Evolutionary conservation across 768 basidiomycete species (phyloP), one percentile per base, ranked within the genome.

Genomic region (Lactifluus rugatus): DNA sequence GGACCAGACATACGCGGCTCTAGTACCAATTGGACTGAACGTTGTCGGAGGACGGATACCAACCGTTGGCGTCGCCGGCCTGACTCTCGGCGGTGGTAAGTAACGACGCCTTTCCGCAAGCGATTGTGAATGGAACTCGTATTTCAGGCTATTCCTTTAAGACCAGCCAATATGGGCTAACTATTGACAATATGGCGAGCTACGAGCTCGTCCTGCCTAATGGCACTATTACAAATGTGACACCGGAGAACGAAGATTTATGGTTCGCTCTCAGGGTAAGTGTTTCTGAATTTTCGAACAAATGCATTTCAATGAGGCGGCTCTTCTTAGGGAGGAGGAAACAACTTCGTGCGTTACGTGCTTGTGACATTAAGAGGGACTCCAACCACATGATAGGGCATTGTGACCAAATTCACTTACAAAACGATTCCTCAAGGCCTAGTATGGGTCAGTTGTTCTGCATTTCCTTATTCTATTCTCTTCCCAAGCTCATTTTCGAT

Each of bases 101-200:
- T 21, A 6, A 5, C 8, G 41, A 2, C 11, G 13, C 7, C 6
- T 10, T 21, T 23, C 21, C 13, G 6, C 7, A 11, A 23, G 42
- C 42, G 9, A 45, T 14, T n/a, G 31, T 1, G 21, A 8, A 25
- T 0, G 13, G 5, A 31, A 13, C 6, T n/a, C 9, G 34, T n/a
- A 10, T 13, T 17, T 1, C 23, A 58, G 73, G 73, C 4, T 74
- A 69, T 60, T 70, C 71, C 0, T 55, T 54, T 71, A 6, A 9
- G 10, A 34, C 8, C 34, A 34, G 8, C 34, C 34, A 34, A 11
- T 34, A 34, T 34, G 34, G 72, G 7, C 56, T 72, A 10, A 66
- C 66, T 2, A 62, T 73, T 36, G 74, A 75, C 60, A 74, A 71
- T 51, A 52, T 75, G 32, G 57, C 48, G 11, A 62, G 48, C 25